Base-by-base conservation (phyloP, 495 filamentous ascomycete genomes). In the Daldinia grandis region DNA sequence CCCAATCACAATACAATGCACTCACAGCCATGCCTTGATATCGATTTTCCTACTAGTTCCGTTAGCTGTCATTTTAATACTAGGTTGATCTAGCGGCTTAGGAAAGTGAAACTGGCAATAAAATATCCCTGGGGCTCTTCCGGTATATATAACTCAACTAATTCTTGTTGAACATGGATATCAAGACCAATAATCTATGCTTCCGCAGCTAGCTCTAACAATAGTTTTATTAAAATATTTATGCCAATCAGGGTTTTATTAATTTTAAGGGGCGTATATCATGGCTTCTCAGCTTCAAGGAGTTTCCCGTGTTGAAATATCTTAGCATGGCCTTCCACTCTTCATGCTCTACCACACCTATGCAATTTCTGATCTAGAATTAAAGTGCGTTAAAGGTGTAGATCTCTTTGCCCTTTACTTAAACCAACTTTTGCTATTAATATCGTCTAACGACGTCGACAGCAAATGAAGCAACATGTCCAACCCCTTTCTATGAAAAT, bases 141-240 rank as follows among this genome's bases (percentile, higher is more conserved):
- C 27, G n/a, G 27, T 56, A 56, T 35, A 56, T 56, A 56, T 19
- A 17, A 14, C 27, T 7, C 15, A 55, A 55, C n/a, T 55, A 55
- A 25, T 27, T 50, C 25, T 8, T n/a, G 27, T 19, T 28, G 12
- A 4, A 28, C 53, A 56, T 56, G 53, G 49, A 28, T 51, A 51
- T 28, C 21, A 3, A 5, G 24, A 7, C 21, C 19, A 27, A 14
- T 51, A 28, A 51, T 28, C 14, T 2, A 15, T 12, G 49, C 14
- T 28, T 28, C 24, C 3, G 24, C 15, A 28, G 10, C 19, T 10
- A n/a, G 27, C 49, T 30, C 14, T 30, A 14, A 30, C 14, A 49
- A 1, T 49, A 28, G 17, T 17, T n/a, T 24, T 53, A 24, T 24
- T 53, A 24, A 19, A 47, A 14, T 35, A 2, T 14, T 30, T 35